Base-by-base conservation (phyloP, 2,329 filamentous ascomycete genomes). In the Aspergillus sojae region DNA sequence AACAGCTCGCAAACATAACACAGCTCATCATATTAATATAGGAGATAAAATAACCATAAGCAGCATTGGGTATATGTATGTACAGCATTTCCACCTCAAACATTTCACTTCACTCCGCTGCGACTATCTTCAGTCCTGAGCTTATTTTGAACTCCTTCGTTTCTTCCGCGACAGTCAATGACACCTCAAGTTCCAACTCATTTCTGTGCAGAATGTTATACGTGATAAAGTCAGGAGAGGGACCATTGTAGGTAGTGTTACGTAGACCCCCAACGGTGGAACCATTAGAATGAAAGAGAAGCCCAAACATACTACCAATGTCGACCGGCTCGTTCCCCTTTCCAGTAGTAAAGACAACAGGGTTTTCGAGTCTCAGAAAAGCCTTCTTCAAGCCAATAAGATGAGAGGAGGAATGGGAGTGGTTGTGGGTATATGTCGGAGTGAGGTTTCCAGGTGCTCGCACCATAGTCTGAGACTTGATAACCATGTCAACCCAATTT, bases 191-290 rank as follows among this genome's bases (percentile, higher is more conserved):
- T 23, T 61, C 32, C 39, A 68, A 7, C 5, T 2, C 4, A 45
- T 70, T 63, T 7, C 12, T 28, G 36, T 62, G 67, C 30, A 55
- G 46, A 23, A 71, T 67, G 48, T 65, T 69, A 30, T 65, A 68
- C 1, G 68, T 69, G 26, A 60, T 28, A 26, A 70, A 67, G 60
- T 66, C 63, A 10, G 68, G 69, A n/a, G 60, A 60, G 23, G 66
- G 41, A 4, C 21, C 9, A 5, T 2, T 12, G 5, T 41, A 28
- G 11, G 41, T 12, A 16, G 5, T 19, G 12, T 61, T 39, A 26
- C 21, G 43, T 12, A 19, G 41, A 3, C 54, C 58, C 26, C 58
- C 59, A 34, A 63, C 57, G 12, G 48, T 39, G 3, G 69, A 14
- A 23, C 65, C 64, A 11, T 52, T 2, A 1, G 65, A 28, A n/a